Evolutionary conservation across 2,329 filamentous ascomycete genomes (phyloP), one percentile per base, ranked within the genome.

Genomic region (Fusarium tupiense): DNA sequence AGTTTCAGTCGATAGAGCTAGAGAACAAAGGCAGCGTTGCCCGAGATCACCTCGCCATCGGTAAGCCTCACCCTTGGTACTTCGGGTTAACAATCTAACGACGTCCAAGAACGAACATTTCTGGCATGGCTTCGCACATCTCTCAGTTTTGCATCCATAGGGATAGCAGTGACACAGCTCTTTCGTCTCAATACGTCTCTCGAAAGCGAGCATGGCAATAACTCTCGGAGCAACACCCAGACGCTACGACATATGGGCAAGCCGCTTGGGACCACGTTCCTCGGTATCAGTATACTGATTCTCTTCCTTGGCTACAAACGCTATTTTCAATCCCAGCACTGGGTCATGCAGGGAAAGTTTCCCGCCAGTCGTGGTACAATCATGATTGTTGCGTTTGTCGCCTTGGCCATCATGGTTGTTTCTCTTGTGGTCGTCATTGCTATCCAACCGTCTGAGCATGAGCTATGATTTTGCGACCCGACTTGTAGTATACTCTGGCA

Each of bases 11-110:
- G 10, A 88, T 96, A 59, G 93, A 96, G 84, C 83, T 96, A 69
- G 94, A 96, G 82, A 96, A 96, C 79, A 96, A 94, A 82, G 94
- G 94, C 44, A 94, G 92, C 79, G 93, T 96, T 44, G 94, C 94
- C 17, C 86, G 94, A 78, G 94, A 96, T 82, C 94, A 96, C 84
- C 85, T 96, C 63, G 94, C 94, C 29, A 84, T 96, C 56, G 93
- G 93, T 95, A 83, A 37, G 52, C 38, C 49, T 58, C 22, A 52
- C 17, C 16, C 26, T 20, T 31, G 14, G 37, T n/a, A 38, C 8
- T 46, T 31, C 17, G 14, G 14, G 40, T 16, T 41, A 24, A 12
- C 6, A n/a, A 49, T 13, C 69, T 77, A 46, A 76, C 22, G 31
- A 12, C 16, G 8, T 31, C 40, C 22, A 75, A 95, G 94, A 96